These are phyloP conservation scores for Castanea crenata DNA, from an alignment of 306 rosid genomes.

Conservation along the genomic window DNA sequence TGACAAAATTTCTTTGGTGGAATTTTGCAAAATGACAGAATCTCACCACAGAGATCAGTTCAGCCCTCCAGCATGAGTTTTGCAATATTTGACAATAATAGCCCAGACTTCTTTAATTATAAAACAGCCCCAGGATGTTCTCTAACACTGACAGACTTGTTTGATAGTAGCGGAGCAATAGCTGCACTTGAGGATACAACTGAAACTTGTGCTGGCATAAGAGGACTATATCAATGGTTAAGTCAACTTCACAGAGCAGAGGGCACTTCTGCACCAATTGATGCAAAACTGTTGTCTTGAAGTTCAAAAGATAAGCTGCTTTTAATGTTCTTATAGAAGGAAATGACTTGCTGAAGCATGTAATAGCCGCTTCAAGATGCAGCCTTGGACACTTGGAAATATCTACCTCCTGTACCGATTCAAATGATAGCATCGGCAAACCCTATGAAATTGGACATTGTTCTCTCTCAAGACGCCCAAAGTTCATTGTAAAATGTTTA, in stretches of 20 bases:
- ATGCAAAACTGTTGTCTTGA: constrained; percentile 36
- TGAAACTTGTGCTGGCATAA: constrained; percentile 50
- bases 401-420: constrained; percentile 67
- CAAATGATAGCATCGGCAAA: constrained; percentile 41
- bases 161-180: constrained; percentile 25
- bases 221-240: constrained; percentile 66
- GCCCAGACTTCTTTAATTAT: constrained; percentile 31
- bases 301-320: constrained; percentile 63
- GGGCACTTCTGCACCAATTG: constrained; percentile 52
- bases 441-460: constrained; percentile 19
- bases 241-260: constrained; percentile 57
- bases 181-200: constrained; percentile 40
- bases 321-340: constrained; percentile 59
- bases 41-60: constrained; percentile 70
- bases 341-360: constrained; percentile 59
- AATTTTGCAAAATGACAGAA: background rate
- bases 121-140: constrained; percentile 26
- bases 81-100: constrained; percentile 41
- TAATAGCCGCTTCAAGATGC: constrained; percentile 55
- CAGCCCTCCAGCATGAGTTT: constrained; percentile 75
- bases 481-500: constrained; percentile 25
- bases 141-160: constrained; percentile 24
- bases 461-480: constrained; percentile 35
- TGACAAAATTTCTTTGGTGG: background rate
- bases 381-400: constrained; percentile 68